phyloP scores from a whole-genome alignment of 345 rosid genomes.

The Cardamine resedifolia region DNA sequence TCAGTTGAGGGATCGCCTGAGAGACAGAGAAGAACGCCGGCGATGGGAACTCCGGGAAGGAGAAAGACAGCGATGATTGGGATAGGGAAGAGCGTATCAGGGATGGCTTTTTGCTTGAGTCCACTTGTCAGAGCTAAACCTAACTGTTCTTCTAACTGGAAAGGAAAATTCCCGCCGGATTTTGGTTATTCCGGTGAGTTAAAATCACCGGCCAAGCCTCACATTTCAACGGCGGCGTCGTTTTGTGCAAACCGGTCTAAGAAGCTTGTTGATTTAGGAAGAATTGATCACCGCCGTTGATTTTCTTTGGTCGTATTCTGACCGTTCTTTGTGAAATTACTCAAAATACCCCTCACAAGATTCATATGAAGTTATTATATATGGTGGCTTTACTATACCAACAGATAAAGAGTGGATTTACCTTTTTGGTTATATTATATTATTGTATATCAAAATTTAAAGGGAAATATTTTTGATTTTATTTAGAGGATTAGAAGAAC shows the following conservation, averaged over 20 bases:
- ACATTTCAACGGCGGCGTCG: constrained; percentile 69
- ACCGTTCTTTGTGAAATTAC: constrained; percentile 25
- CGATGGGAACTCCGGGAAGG: constrained; percentile 43
- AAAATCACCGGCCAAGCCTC: constrained; percentile 57
- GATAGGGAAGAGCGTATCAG: constrained; percentile 44
- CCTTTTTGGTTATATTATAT: neutral
- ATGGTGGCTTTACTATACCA: constrained; percentile 36
- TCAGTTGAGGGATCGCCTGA: constrained; percentile 49
- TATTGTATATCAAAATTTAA: constrained; percentile 2
- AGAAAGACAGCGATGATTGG: constrained; percentile 34
- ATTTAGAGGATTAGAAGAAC: constrained; percentile 4
- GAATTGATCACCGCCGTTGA: constrained; percentile 68
- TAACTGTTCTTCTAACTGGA: constrained; percentile 59
- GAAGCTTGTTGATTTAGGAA: constrained; percentile 88
- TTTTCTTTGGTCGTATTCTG: constrained; percentile 36
- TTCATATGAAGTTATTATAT: constrained; percentile 18
- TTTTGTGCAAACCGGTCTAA: constrained; percentile 75
- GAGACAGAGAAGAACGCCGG: constrained; percentile 42
- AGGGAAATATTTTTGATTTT: neutral
- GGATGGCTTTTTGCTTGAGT: constrained; percentile 77
- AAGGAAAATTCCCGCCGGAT: constrained; percentile 53
- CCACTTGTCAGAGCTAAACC: constrained; percentile 94
- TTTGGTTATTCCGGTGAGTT: constrained; percentile 48
- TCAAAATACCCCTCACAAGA: constrained; percentile 30
- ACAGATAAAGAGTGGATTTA: constrained; percentile 28